Evolutionary conservation across 225 moss, liverwort and hornwort genomes (phyloP), one percentile per base, ranked within the genome.

Genomic region (Bryoerythrophyllum caledonicum): DNA sequence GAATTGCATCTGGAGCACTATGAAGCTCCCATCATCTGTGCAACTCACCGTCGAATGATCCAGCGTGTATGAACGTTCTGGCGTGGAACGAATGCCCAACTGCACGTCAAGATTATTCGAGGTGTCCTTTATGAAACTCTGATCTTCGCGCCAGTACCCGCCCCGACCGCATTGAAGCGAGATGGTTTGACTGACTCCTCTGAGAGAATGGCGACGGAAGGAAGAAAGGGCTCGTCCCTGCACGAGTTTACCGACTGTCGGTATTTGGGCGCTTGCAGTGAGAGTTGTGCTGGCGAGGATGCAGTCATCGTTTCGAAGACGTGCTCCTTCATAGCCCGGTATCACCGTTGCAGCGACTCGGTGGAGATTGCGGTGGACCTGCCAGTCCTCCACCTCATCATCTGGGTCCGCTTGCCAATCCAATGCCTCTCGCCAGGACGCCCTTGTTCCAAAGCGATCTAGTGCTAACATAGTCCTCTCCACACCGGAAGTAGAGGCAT

Each of bases 11-110:
- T 30, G 30, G 30, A 2, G 30, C 30, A 30, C 30, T 30, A 30
- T 30, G 2, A 30, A 30, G 30, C n/a, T n/a, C n/a, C n/a, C n/a
- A n/a, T n/a, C n/a, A n/a, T n/a, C n/a, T n/a, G n/a, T n/a, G n/a
- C n/a, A n/a, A n/a, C n/a, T n/a, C n/a, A n/a, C n/a, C n/a, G n/a
- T n/a, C n/a, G n/a, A n/a, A n/a, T n/a, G n/a, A n/a, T 3, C 43
- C 1, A 41, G n/a, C n/a, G n/a, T n/a, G n/a, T 41, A 11, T 41
- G 41, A 12, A 5, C 1, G 34, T 34, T 34, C 34, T 34, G 6
- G 6, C 34, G 0, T 0, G 10, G 12, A 2, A 2, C 0, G 0
- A n/a, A n/a, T n/a, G n/a, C n/a, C n/a, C 11, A 12, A n/a, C n/a
- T n/a, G n/a, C n/a, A n/a, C n/a, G n/a, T n/a, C n/a, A n/a, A n/a